Evolutionary conservation across 768 basidiomycete species (phyloP).

Genomic region (Podaxis sp.): DNA sequence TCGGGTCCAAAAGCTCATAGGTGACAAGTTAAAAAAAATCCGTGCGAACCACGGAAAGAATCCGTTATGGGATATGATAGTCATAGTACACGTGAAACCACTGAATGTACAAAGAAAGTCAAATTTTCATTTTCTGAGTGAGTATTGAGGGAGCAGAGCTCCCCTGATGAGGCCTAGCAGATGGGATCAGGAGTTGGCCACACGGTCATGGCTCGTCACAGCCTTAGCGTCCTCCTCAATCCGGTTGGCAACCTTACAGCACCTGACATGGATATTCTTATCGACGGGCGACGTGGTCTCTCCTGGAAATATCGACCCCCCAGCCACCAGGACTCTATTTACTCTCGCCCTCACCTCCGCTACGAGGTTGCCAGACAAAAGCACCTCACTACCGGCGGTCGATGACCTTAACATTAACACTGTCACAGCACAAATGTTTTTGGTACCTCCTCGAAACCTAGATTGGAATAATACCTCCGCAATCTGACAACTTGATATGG

Average conservation of each 20-base stretch:
- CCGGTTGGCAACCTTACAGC: not conserved
- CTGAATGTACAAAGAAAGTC: too few species aligned
- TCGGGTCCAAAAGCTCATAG: too few species aligned
- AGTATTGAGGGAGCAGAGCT: too few species aligned
- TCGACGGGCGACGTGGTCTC: not conserved
- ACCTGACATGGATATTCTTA: not conserved
- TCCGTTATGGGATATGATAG: too few species aligned
- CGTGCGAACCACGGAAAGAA: too few species aligned
- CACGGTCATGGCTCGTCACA: too few species aligned
- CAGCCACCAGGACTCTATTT: not conserved
- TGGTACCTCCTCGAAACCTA: not conserved
- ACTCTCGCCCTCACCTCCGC: not conserved
- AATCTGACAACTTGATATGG: not conserved
- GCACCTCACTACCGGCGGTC: too few species aligned
- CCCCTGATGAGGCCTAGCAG: too few species aligned
- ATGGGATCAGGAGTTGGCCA: too few species aligned
- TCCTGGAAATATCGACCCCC: not conserved
- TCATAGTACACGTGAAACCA: too few species aligned
- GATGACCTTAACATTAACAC: not conserved
- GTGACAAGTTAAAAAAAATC: too few species aligned
- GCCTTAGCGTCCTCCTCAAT: not conserved
- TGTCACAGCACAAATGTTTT: not conserved
- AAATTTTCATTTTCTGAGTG: too few species aligned
- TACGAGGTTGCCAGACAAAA: not conserved
- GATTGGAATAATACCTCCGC: not conserved